Conservation (phyloP, 2,329 filamentous ascomycete species). For the Colletotrichum chlorophyti region DNA sequence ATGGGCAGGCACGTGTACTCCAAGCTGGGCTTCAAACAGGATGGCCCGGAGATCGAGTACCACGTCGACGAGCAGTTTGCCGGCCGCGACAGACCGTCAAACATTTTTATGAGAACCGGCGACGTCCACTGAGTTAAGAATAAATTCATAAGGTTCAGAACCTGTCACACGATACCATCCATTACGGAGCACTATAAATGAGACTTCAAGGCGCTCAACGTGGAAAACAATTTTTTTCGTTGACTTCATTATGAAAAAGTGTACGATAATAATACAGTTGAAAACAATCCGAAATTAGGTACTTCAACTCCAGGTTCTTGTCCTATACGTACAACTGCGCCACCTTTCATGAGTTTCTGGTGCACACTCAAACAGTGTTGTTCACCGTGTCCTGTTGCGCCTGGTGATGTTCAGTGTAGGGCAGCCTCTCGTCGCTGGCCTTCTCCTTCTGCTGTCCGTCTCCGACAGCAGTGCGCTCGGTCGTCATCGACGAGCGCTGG, state of each 20-base stretch:
- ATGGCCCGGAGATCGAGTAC: conserved; percentile 49
- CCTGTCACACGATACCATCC: too few species aligned
- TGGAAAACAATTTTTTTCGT: too few species aligned
- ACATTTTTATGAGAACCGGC: conserved; percentile 54
- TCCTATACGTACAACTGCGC: too few species aligned
- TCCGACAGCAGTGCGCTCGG: conserved; percentile 2
- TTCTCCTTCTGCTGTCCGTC: conserved; percentile 12
- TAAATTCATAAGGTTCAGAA: too few species aligned
- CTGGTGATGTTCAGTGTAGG: conserved; percentile 16
- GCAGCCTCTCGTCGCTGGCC: conserved; percentile 11
- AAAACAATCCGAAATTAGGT: too few species aligned
- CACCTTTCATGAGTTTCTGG: too few species aligned
- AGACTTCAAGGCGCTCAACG: too few species aligned
- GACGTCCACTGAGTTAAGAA: too few species aligned
- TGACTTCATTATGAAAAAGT: too few species aligned
- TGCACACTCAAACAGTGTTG: neutral
- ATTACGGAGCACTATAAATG: too few species aligned
- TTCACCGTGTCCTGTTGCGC: neutral
- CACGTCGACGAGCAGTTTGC: conserved; percentile 52
- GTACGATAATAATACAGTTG: too few species aligned
- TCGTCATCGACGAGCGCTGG: conserved; percentile 4
- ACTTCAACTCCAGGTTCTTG: too few species aligned
- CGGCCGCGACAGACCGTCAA: conserved; percentile 44
- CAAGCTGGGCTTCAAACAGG: conserved; percentile 52
- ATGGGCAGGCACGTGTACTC: conserved; percentile 56